Evolutionary conservation across 768 basidiomycete species (phyloP).

Genomic region (Candolleomyces aberdarensis): DNA sequence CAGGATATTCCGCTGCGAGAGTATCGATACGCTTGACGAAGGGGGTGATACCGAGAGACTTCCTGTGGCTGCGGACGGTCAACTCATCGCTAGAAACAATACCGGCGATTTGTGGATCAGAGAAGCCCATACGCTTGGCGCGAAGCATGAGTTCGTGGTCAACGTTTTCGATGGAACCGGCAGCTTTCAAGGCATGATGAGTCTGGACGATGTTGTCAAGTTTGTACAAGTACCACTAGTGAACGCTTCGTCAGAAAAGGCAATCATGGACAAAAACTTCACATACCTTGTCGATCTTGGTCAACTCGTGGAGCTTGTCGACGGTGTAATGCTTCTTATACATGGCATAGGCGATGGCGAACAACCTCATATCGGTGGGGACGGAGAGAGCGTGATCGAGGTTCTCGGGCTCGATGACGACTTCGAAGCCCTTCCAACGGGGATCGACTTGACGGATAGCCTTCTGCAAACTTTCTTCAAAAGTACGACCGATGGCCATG

Average conservation of each 20-base stretch:
- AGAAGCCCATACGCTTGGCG: conserved; percentile 95
- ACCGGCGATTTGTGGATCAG: conserved; percentile 88
- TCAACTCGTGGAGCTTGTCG: conserved; percentile 86
- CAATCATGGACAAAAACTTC: not conserved
- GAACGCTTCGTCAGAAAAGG: not conserved
- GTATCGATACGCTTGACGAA: conserved; percentile 99
- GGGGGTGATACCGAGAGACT: conserved; percentile 84
- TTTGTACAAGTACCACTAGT: conserved; percentile 96
- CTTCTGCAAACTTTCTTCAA: conserved; percentile 98
- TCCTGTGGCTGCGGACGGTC: conserved; percentile 78
- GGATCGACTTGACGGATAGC: conserved; percentile 98
- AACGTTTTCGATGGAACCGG: conserved; percentile 65
- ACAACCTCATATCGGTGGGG: conserved; percentile 94
- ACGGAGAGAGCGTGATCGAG: conserved; percentile 73
- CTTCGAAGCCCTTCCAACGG: conserved; percentile 94
- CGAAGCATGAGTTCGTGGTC: conserved; percentile 75
- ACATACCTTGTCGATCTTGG: conserved; percentile 93
- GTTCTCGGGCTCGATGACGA: conserved; percentile 85
- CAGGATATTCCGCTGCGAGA: conserved; percentile 96
- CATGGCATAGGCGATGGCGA: conserved; percentile 98
- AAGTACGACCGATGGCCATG: conserved; percentile 99
- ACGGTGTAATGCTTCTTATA: conserved; percentile 89
- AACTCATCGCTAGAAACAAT: conserved; percentile 70
- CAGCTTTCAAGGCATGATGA: conserved; percentile 67
- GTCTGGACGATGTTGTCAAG: conserved; percentile 98